These are phyloP conservation scores for Metschnikowia bowlesiae DNA, from an alignment of 805 yeast genomes.

Conservation along the genomic window DNA sequence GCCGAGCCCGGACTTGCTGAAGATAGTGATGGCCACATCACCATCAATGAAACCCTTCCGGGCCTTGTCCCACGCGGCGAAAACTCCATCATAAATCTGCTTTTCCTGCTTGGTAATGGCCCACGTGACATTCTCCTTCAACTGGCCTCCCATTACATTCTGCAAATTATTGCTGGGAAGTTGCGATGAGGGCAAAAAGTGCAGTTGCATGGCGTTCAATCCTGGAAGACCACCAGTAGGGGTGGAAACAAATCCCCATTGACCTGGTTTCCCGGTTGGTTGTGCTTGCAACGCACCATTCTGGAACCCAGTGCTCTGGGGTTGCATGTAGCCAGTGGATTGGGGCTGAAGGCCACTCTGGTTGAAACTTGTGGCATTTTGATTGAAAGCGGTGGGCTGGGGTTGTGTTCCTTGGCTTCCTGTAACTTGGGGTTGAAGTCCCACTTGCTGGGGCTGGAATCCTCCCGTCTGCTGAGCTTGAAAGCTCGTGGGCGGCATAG, in stretches of 20 bases:
- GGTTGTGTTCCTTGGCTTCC: slow-evolving; percentile 14
- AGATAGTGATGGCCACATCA: slow-evolving; percentile 74
- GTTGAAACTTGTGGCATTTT: neutral
- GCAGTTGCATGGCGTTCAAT: slow-evolving; percentile 59
- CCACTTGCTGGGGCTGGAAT: slow-evolving; percentile 9
- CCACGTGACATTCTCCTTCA: slow-evolving; percentile 61
- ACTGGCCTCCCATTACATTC: slow-evolving; percentile 38
- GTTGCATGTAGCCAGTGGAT: slow-evolving; percentile 45
- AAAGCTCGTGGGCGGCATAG: slow-evolving; percentile 13
- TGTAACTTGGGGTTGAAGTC: slow-evolving; percentile 21
- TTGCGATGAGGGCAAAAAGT: slow-evolving; percentile 55
- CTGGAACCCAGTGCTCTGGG: neutral
- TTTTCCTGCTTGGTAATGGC: slow-evolving; percentile 88
- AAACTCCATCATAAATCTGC: slow-evolving; percentile 77
- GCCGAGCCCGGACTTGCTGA: slow-evolving; percentile 85
- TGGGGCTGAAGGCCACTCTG: slow-evolving; percentile 40
- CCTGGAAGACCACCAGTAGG: slow-evolving; percentile 74
- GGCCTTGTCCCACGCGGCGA: slow-evolving; percentile 77
- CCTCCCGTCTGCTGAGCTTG: slow-evolving; percentile 20
- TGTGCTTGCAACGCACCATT: slow-evolving; percentile 40
- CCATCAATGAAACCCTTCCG: slow-evolving; percentile 73
- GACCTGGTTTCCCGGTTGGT: slow-evolving; percentile 67
- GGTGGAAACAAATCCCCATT: slow-evolving; percentile 71
- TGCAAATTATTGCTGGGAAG: slow-evolving; percentile 36
- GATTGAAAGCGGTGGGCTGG: too few relatives aligned